Base-by-base conservation (phyloP, 1,284 basidiomycete genomes). In the Anthracocystis setariae region DNA sequence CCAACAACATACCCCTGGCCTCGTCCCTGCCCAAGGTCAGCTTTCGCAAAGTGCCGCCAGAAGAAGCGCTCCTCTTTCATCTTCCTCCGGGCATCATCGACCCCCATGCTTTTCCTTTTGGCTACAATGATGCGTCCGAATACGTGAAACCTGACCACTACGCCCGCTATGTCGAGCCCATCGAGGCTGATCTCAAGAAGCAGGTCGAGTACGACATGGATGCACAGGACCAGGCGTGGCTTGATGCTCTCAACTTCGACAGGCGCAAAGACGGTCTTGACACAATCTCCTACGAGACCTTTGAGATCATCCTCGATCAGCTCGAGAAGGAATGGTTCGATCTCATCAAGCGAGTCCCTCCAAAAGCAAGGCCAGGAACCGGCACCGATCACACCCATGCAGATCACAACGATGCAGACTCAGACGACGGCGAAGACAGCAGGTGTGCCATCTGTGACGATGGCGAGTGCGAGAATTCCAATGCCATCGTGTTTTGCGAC, bases 151-250 rank as follows among this genome's bases (percentile, higher is more conserved):
- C 92, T 7, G 91, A 92, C 52, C 88, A 92, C 78, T 95, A 96
- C 82, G 91, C 95, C 80, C 90, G 92, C 45, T 89, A 94, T 82
- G 91, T 95, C 73, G 95, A 97, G 80, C 95, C 95, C 0, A 86
- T 95, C 72, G 95, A 99, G 83, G 89, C 88, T 52, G 96, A 98
- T 70, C 88, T 98, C 27, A 91, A 91, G 10, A 88, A 89, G 45
- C 93, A 95, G 80, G 95, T 98, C 45, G 96, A 98, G 83, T 99
- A 99, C 86, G 96, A 98, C 83, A 98, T 98, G 94, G 96, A 98
- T 80, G 96, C 98, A 82, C 95, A 98, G 94, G 95, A 98, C 84
- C 90, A 94, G 83, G 92, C 93, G 83, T 99, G 96, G 96, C 88
- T 99, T 7, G 92, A 96, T 73, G 85, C 86, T 0, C 85, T 94